A percentile compares a stretch with the other conserved stretches of the same genome.
Conservation (phyloP, 78 protist species). For the Tieghemostelium lacteum region DNA sequence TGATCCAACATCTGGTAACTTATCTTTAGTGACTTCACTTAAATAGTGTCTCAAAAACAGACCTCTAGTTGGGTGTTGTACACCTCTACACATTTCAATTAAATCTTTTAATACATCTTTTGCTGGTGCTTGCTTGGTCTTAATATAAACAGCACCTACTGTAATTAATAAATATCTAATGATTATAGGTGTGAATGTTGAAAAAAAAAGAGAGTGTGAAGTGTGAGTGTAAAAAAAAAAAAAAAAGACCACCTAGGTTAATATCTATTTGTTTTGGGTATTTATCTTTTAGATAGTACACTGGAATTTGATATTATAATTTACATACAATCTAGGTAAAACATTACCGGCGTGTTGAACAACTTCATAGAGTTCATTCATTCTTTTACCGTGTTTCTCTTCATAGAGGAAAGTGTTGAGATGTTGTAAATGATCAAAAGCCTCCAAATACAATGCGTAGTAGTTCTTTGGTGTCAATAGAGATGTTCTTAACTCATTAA, state of each 20-base stretch:
- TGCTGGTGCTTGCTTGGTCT: constrained; percentile 93
- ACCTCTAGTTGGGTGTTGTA: constrained; percentile 99
- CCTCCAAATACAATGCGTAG: constrained; percentile 95
- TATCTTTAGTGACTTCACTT: constrained; percentile 86
- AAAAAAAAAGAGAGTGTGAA: constrained; percentile 5
- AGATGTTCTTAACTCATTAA: constrained; percentile 94
- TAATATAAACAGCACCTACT: constrained; percentile 94
- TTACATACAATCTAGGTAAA: constrained; percentile 94
- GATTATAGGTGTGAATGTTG: not conserved
- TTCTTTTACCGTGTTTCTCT: constrained; percentile 74
- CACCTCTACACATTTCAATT: constrained; percentile 99
- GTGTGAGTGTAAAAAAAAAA: not conserved
- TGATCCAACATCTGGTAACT: constrained; percentile 91
- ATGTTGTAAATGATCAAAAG: constrained; percentile 89
- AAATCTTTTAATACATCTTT: constrained; percentile 93
- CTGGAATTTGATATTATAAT: not conserved
- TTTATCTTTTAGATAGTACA: not conserved
- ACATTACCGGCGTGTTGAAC: constrained; percentile 98
- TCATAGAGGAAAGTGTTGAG: constrained; percentile 92
- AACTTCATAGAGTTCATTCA: constrained; percentile 94
- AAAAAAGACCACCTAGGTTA: not conserved
- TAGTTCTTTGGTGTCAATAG: constrained; percentile 93
- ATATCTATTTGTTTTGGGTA: not conserved
- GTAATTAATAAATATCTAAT: constrained; percentile 84
- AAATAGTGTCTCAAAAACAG: constrained; percentile 97